These are phyloP conservation scores for Saxophila tyrrhenica DNA, from an alignment of 495 filamentous ascomycete genomes.

Conservation along the genomic window DNA sequence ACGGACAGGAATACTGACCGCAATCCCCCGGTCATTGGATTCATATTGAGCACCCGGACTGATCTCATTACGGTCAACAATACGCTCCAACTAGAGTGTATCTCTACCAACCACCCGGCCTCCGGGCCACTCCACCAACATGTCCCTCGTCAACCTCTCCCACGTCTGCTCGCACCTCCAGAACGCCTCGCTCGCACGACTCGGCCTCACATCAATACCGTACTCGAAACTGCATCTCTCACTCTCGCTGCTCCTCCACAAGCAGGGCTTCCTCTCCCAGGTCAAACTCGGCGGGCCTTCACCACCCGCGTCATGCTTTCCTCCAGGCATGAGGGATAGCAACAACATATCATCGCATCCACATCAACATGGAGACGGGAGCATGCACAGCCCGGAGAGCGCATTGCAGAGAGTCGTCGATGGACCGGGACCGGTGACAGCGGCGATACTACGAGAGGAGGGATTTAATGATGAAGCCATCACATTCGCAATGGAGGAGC, in stretches of 20 bases:
- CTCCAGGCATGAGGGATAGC: constrained; percentile 22
- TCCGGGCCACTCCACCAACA: constrained; percentile 34
- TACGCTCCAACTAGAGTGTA: too few species aligned
- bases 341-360: constrained; percentile 13
- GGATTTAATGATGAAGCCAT: constrained; percentile 10
- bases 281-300: constrained; percentile 65
- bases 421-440: background rate
- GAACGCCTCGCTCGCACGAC: constrained; percentile 76
- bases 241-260: constrained; percentile 67
- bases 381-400: constrained; percentile 18
- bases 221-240: constrained; percentile 68
- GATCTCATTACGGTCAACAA: too few species aligned
- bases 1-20: too few species aligned
- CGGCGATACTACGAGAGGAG: background rate
- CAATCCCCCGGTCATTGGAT: too few species aligned
- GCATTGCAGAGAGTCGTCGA: constrained; percentile 21
- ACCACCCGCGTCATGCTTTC: constrained; percentile 47
- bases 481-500: constrained; percentile 6
- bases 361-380: constrained; percentile 30
- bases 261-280: constrained; percentile 66
- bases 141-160: constrained; percentile 76
- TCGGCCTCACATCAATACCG: constrained; percentile 79
- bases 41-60: too few species aligned
- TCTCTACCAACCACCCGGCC: too few species aligned
- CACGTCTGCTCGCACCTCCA: constrained; percentile 87